phyloP scores from a whole-genome alignment of 78 protist species.

The Dictyostelium firmibasis region DNA sequence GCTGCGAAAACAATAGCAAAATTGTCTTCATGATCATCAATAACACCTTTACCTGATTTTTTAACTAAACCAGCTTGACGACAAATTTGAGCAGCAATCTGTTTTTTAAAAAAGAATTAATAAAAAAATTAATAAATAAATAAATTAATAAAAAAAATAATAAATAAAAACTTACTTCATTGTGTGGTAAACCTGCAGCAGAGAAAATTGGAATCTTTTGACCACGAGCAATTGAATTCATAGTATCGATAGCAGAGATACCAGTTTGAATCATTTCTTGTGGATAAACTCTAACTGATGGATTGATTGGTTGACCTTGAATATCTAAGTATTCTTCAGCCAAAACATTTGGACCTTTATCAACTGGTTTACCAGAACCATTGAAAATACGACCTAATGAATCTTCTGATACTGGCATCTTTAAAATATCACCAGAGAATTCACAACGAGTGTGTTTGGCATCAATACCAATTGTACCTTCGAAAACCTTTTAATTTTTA shows the following conservation, averaged over 20 bases:
- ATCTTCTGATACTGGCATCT: conserved; percentile 97
- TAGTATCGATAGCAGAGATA: conserved; percentile 98
- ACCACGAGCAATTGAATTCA: conserved; percentile 99
- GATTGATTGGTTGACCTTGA: conserved; percentile 99
- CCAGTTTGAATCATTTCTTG: conserved; percentile 99
- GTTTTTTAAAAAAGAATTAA: neutral
- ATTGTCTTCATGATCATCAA: conserved; percentile 93
- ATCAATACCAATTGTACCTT: conserved; percentile 99
- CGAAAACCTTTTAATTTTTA: conserved; percentile 92
- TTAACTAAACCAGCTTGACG: conserved; percentile 99
- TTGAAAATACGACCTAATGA: conserved; percentile 99
- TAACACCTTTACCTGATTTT: conserved; percentile 64
- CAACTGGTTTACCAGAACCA: conserved; percentile 99
- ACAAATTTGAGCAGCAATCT: conserved; percentile 99
- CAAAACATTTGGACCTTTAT: conserved; percentile 96
- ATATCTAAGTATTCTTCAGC: conserved; percentile 99
- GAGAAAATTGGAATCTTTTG: conserved; percentile 99
- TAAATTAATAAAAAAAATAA: neutral
- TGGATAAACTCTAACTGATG: conserved; percentile 98
- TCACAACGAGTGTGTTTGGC: conserved; percentile 93
- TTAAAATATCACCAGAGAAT: conserved; percentile 97
- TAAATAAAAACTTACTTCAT: conserved; percentile 73
- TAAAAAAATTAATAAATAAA: neutral
- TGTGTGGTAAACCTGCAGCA: conserved; percentile 99
- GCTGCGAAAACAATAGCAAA: conserved; percentile 99